A percentile compares a stretch with the other conserved stretches of the same genome.
These are phyloP conservation scores for Brassica napus DNA, from an alignment of 345 rosid genomes.

Conservation along the genomic window Da-Ae NC_063440.1:22377001-22377500, in stretches of 20 bases:
- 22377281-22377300: constrained; percentile 39
- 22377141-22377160: constrained; percentile 26
- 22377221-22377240: constrained; percentile 13
- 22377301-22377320: constrained; percentile 34
- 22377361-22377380: constrained; percentile 44
- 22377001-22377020: constrained; percentile 20
- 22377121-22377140: not conserved
- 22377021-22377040: constrained; percentile 19
- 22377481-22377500: not conserved
- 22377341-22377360: not conserved
- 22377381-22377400: constrained; percentile 54
- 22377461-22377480: not conserved
- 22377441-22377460: not conserved
- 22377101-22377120: constrained; percentile 9
- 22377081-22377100: constrained; percentile 8
- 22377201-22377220: not conserved
- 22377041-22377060: constrained; percentile 10
- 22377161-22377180: constrained; percentile 27
- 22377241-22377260: constrained; percentile 36
- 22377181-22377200: constrained; percentile 21
- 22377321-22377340: constrained; percentile 21
- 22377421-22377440: too few relatives aligned
- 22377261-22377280: constrained; percentile 40
- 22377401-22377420: constrained; percentile 54
- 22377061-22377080: constrained; percentile 28